Percentiles rank a stretch among this genome's conserved stretches.
Conservation (phyloP, 1,139 yeast species). For the Suhomyces atakaporum region DNA sequence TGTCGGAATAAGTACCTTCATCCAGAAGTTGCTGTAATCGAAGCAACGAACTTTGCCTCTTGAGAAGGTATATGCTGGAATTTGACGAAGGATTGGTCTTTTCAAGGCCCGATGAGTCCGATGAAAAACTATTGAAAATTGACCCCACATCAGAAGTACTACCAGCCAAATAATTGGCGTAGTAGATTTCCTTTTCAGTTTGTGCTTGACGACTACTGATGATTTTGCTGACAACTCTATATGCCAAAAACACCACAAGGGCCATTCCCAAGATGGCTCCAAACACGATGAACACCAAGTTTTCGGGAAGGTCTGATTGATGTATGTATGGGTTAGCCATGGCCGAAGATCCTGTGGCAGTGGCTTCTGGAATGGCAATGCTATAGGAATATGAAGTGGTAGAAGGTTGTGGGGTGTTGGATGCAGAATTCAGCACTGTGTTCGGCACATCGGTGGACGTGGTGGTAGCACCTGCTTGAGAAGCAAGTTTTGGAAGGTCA, state of each 20-base stretch:
- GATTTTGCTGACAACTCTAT: constrained; percentile 27
- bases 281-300: constrained; percentile 46
- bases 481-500: constrained; percentile 4
- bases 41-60: constrained; percentile 13
- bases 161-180: constrained; percentile 12
- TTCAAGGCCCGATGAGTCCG: constrained; percentile 33
- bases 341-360: neutral
- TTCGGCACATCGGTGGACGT: neutral
- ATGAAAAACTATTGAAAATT: constrained; percentile 15
- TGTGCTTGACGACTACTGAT: constrained; percentile 33
- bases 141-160: constrained; percentile 6
- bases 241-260: constrained; percentile 23
- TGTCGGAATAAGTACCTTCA: constrained; percentile 10
- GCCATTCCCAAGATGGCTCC: constrained; percentile 38
- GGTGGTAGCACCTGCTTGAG: constrained; percentile 1
- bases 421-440: neutral
- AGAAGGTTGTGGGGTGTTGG: constrained; percentile 2
- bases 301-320: constrained; percentile 28
- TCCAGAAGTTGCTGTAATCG: constrained; percentile 9
- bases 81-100: constrained; percentile 17
- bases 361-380: constrained; percentile 18
- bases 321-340: constrained; percentile 36
- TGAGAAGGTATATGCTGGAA: constrained; percentile 12
- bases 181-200: constrained; percentile 40
- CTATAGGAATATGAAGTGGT: constrained; percentile 20